Base-by-base conservation (phyloP, 352 stramenopile species). In the Blastocystis sp. region DNA sequence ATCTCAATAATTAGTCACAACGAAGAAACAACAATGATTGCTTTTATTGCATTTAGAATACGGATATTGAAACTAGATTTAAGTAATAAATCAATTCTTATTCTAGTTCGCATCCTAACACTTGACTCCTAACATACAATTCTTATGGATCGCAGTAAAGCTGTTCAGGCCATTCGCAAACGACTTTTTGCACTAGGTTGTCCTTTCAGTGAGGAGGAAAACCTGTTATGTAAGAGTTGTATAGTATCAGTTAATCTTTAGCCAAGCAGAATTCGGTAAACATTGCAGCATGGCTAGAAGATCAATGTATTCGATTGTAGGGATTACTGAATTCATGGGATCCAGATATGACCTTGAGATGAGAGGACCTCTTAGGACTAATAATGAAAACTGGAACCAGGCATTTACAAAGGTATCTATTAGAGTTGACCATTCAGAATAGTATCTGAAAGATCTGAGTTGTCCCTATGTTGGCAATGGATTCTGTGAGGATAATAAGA, bases 241-340 rank as follows among this genome's bases (percentile, higher is more conserved):
- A 35, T 11, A n/a, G 27, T 46, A 14, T 12, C 46, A 5, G 4
- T 27, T 80, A 21, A 58, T 58, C 7, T 59, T 21, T 80, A 80
- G 69, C 69, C 3, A 59, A 80, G 69, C 69, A 80, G 29, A 21
- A 12, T 14, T 65, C 65, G 7, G 69, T 80, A 7, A 80, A 80
- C 29, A 59, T 63, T 27, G 69, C 65, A 12, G 52, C 69, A 19
- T 80, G 69, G 69, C 27, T 80, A 29, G 69, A 80, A 80, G 69
- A 80, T 42, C 69, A 80, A 56, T 80, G 69, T 52, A 80, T 80
- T 80, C 69, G 69, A 46, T 46, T 80, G 69, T 80, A 59, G n/a
- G 19, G n/a, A 16, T 6, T 6, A 3, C 46, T 1, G 52, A n/a
- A 6, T 7, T 11, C 1, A 32, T 21, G 46, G 2, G 19, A 24